Base-by-base conservation (phyloP, 768 basidiomycete species). In the Trametes punicea region DNA sequence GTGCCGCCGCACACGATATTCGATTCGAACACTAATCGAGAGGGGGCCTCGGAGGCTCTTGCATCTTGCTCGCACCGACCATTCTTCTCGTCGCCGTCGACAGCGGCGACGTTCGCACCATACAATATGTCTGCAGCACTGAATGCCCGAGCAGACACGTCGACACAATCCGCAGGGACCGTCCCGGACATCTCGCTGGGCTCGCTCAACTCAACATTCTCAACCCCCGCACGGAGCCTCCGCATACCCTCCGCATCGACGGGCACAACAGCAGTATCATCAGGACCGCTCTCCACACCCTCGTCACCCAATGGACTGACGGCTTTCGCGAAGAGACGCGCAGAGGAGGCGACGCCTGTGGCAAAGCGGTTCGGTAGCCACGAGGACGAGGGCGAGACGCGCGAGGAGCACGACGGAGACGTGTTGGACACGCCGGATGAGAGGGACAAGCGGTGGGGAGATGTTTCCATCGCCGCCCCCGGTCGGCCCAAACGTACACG, bases 171-270 rank as follows among this genome's bases (percentile, higher is more conserved):
- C 0, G 63, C 66, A 16, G 72, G 73, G 41, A 79, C 73, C 2
- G 72, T 81, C 34, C 81, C 79, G n/a, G 85, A 86, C 62, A 69
- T 87, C 30, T 84, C 85, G 7, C 73, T 87, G 1, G 80, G 79
- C 26, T 83, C 84, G 8, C 68, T 84, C 13, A 71, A 70, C 25
- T 80, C 80, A 7, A 77, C 74, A 7, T 76, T 83, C 61, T 80
- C 81, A 1, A 82, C 81, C 1, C 82, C 82, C 21, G 77, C 73
- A 0, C 66, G 77, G 59, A 68, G 63, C 46, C 65, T 74, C 29
- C 75, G 81, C 10, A 69, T 77, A 6, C 78, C 80, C 3, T 83
- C 83, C 0, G 46, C 75, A 6, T 77, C 81, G 0, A 81, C 80
- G 3, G 73, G 73, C 36, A 77, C 77, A 4, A 81, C 84, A 0